Conservation (phyloP, 148 eudicot species). For the Polygonum aviculare region DNA sequence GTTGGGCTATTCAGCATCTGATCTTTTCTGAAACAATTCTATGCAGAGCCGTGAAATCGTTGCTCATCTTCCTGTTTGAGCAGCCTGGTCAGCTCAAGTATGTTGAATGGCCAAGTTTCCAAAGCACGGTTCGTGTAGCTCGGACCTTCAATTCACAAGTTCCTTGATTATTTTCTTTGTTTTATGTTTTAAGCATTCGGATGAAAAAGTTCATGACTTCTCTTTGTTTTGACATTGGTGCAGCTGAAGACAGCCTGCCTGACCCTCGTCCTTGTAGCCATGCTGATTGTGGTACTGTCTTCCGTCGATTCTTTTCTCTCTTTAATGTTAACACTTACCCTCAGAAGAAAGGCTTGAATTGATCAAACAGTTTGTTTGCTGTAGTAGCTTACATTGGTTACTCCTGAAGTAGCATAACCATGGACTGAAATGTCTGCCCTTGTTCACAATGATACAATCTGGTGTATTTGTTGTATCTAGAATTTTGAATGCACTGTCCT, state of each 20-base stretch:
- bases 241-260: constrained; percentile 78
- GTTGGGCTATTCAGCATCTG: background rate
- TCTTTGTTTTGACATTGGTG: constrained; percentile 6
- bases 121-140: constrained; percentile 49
- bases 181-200: background rate
- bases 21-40: background rate
- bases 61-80: constrained; percentile 37
- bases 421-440: background rate
- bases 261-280: constrained; percentile 64
- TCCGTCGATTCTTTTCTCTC: constrained; percentile 67
- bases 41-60: constrained; percentile 4
- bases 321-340: constrained; percentile 42
- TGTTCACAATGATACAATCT: background rate
- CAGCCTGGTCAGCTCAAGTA: constrained; percentile 64
- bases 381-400: background rate
- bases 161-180: background rate
- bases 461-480: background rate
- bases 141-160: too few species aligned
- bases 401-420: background rate
- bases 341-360: constrained; percentile 32
- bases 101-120: constrained; percentile 83
- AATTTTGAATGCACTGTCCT: background rate
- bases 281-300: constrained; percentile 66
- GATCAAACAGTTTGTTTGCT: background rate
- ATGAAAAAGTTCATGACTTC: background rate